These are phyloP conservation scores for Cucurbita maxima DNA, from an alignment of 306 rosid genomes.

Conservation along the genomic window DNA sequence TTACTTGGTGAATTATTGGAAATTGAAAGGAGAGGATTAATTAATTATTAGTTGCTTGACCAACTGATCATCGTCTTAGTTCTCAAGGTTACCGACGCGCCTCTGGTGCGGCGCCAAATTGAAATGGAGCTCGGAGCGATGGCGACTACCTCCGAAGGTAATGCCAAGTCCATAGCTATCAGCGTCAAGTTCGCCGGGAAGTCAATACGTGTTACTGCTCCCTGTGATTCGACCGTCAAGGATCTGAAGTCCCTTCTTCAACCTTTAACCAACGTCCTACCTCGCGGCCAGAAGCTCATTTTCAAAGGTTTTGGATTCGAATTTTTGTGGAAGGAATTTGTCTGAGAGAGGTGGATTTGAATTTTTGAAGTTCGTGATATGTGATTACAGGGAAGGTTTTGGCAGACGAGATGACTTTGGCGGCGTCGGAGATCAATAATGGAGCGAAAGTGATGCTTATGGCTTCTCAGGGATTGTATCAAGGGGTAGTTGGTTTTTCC, in stretches of 20 bases:
- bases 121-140: slow-evolving; percentile 26
- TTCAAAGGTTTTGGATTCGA: slow-evolving; percentile 49
- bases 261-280: slow-evolving; percentile 65
- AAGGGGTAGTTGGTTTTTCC: slow-evolving; percentile 50
- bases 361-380: slow-evolving; percentile 6
- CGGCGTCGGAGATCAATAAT: slow-evolving; percentile 37
- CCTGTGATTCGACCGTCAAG: slow-evolving; percentile 46
- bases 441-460: slow-evolving; percentile 84
- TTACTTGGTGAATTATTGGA: too few species aligned
- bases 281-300: slow-evolving; percentile 92
- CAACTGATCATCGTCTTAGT: neutral
- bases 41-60: neutral
- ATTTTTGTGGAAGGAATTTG: neutral
- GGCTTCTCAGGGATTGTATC: slow-evolving; percentile 86
- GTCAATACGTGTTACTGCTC: slow-evolving; percentile 33
- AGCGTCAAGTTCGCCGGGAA: slow-evolving; percentile 56
- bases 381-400: slow-evolving; percentile 55
- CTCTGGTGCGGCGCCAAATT: neutral
- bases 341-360: neutral
- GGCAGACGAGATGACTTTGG: slow-evolving; percentile 54
- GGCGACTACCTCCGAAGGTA: slow-evolving; percentile 2
- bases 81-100: neutral
- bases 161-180: slow-evolving; percentile 18
- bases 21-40: too few species aligned
- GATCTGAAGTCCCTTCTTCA: slow-evolving; percentile 76